Percentiles rank a stretch among this genome's conserved stretches.
Evolutionary conservation across 140 eudicot genomes (phyloP).

Genomic region (Anethum foeniculum): DNA sequence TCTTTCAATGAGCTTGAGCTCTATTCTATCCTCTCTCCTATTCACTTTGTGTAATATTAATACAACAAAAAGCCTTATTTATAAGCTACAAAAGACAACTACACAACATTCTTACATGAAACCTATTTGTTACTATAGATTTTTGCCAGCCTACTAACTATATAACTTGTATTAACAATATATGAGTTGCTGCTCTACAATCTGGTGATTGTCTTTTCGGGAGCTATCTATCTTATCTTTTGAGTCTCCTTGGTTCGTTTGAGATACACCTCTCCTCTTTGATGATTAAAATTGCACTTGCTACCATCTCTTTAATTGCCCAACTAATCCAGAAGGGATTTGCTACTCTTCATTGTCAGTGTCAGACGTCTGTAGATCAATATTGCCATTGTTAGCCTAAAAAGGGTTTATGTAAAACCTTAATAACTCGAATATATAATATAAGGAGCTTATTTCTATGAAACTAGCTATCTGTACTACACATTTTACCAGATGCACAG

Average conservation of each 20-base stretch:
- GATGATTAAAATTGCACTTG: constrained; percentile 40
- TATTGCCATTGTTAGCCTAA: constrained; percentile 75
- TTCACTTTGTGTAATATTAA: no score
- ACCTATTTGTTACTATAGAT: no score
- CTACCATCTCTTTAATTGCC: constrained; percentile 31
- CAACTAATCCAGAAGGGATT: constrained; percentile 56
- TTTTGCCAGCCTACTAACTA: no score
- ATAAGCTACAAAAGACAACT: no score
- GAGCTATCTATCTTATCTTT: not conserved
- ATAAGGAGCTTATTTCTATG: not conserved
- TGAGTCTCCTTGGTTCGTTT: not conserved
- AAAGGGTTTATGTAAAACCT: constrained; percentile 2
- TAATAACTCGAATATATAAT: not conserved
- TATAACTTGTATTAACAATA: no score
- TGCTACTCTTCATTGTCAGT: constrained; percentile 17
- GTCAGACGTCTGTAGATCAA: no score
- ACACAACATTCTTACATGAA: no score
- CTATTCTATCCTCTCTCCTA: no score
- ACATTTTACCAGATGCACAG: constrained; percentile 58
- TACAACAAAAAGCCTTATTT: no score
- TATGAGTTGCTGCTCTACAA: no score
- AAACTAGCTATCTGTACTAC: not conserved
- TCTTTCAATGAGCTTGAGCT: no score
- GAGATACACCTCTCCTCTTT: constrained; percentile 46
- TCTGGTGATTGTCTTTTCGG: not conserved